Base-by-base conservation (phyloP, 148 eudicot species). In the Beta vulgaris region DNA sequence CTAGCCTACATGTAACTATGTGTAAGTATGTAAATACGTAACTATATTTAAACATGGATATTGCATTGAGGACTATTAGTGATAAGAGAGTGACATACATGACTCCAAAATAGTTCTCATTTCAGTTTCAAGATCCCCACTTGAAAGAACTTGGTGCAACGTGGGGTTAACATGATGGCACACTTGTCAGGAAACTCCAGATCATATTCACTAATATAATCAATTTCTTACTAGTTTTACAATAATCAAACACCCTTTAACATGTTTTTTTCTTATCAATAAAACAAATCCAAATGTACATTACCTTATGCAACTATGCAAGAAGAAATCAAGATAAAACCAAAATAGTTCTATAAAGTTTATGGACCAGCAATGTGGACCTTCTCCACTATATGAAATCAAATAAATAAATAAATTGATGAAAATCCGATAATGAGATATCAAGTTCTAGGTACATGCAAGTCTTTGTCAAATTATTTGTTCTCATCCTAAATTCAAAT, bases 401-500 rank as follows among this genome's bases (percentile, higher is more conserved):
- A 16, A 48, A 18, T 48, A 13, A 48, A 48, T 48, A 18, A 1
- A 14, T 16, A 48, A 12, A 48, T 48, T 16, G 3, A 48, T 16
- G 5, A 48, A 48, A 48, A 48, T n/a, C n/a, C n/a, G n/a, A 46
- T 16, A 46, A n/a, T n/a, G n/a, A n/a, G 3, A 48, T 14, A 48
- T 48, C 3, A 6, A 49, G 42, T 70, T 70, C 11, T 70, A 34
- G 53, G 80, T 77, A 69, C 51, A 69, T 69, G 74, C 74, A 77
- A 69, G 79, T 77, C 80, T 23, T 62, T 39, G 32, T 77, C 80
- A 71, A 71, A 69, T 37, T 10, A 61, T 71, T 77, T 71, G 76
- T 44, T 62, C 69, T 23, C 46, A 75, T 36, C 64, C 39, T 62
- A 71, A 39, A 71, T 55, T 32, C 55, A 73, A 39, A 59, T 23